These are phyloP conservation scores for Oemleria cerasiformis DNA, from an alignment of 306 rosid genomes.

Conservation along the genomic window DNA sequence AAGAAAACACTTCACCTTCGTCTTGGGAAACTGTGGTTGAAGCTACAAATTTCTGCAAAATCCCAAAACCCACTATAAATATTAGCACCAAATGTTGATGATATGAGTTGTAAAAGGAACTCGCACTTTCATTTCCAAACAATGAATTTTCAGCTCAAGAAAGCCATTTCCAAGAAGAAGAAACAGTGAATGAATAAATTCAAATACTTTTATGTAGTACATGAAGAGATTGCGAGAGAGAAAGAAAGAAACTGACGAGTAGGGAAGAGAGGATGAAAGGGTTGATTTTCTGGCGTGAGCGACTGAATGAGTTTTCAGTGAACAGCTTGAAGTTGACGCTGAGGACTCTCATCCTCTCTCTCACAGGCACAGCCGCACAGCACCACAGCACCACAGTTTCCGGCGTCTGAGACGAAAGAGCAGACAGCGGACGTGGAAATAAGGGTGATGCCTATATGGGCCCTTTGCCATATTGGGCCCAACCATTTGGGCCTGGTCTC, in stretches of 20 bases:
- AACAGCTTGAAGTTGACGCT: not conserved
- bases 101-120: no score
- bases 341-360: slow-evolving; percentile 3
- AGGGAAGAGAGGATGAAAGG: not conserved
- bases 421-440: no score
- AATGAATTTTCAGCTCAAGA: not conserved
- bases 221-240: not conserved
- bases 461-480: not conserved
- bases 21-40: slow-evolving; percentile 13
- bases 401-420: not conserved
- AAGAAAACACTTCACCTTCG: not conserved
- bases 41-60: slow-evolving; percentile 21
- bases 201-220: not conserved
- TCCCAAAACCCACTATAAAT: not conserved
- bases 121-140: no score
- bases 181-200: no score
- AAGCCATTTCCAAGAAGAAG: no score
- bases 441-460: not conserved
- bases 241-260: slow-evolving; percentile 18
- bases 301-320: not conserved
- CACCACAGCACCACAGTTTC: no score
- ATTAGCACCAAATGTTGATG: not conserved
- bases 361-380: no score
- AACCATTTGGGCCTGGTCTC: not conserved
- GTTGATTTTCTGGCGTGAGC: not conserved